phyloP scores from a whole-genome alignment of 805 yeast genomes.

The Metschnikowia anglica region DNA sequence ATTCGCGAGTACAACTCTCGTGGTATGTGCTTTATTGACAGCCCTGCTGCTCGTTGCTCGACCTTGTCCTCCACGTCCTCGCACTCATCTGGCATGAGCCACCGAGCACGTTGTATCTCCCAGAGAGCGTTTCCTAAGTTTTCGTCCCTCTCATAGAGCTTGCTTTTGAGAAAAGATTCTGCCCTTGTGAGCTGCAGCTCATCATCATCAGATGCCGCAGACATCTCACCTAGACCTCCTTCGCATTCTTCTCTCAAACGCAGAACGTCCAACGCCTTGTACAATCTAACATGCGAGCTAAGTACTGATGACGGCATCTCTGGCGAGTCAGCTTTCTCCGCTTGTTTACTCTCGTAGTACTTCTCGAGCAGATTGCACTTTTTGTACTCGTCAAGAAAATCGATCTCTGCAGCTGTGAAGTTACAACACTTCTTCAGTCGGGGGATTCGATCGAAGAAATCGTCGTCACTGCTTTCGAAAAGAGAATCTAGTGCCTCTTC shows the following conservation, averaged over 20 bases:
- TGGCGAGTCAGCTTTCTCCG: not conserved
- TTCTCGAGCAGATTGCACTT: slow-evolving; percentile 33
- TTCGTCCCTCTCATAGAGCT: slow-evolving; percentile 2
- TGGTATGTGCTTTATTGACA: slow-evolving; percentile 38
- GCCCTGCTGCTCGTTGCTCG: slow-evolving; percentile 14
- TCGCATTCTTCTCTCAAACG: not conserved
- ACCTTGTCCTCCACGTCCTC: slow-evolving; percentile 19
- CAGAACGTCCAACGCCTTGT: slow-evolving; percentile 7
- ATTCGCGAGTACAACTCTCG: slow-evolving; percentile 57
- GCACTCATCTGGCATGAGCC: slow-evolving; percentile 52
- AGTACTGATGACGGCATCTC: slow-evolving; percentile 1
- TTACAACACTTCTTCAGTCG: slow-evolving; percentile 19
- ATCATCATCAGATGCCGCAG: not conserved
- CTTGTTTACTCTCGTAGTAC: not conserved
- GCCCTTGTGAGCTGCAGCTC: slow-evolving; percentile 1
- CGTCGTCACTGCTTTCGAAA: slow-evolving; percentile 43
- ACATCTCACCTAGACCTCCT: not conserved
- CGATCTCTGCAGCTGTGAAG: slow-evolving; percentile 28
- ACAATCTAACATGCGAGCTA: not conserved
- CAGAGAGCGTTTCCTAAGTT: slow-evolving; percentile 61
- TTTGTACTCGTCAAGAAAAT: slow-evolving; percentile 33
- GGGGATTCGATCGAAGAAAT: slow-evolving; percentile 27
- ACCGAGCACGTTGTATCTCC: slow-evolving; percentile 64
- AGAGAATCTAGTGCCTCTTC: slow-evolving; percentile 52
- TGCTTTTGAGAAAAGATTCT: slow-evolving; percentile 1